These are phyloP conservation scores for Yarrowia phangngaensis DNA, from an alignment of 805 yeast genomes.

Conservation along the genomic window DNA sequence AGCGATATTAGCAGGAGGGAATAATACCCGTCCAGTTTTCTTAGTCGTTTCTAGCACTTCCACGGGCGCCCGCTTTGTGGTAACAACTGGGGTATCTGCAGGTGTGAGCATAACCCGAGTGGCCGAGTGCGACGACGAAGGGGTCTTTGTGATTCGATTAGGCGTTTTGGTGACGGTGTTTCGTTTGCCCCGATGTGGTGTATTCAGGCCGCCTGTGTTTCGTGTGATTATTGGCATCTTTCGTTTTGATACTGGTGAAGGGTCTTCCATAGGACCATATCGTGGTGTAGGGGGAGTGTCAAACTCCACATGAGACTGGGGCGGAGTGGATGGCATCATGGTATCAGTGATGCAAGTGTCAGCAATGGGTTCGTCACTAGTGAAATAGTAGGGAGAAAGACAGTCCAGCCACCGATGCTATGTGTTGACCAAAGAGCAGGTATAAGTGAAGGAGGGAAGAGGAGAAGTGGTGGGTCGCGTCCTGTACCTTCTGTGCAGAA, in stretches of 20 bases:
- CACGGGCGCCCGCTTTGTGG: conserved; percentile 7
- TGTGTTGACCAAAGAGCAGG: conserved; percentile 23
- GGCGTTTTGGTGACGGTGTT: conserved; percentile 11
- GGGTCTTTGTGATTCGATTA: not conserved
- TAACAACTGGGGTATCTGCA: conserved; percentile 5
- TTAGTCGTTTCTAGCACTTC: conserved; percentile 18
- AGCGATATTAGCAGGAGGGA: conserved; percentile 11
- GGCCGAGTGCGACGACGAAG: not conserved
- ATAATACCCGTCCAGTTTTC: conserved; percentile 17
- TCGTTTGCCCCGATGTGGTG: too few species aligned
- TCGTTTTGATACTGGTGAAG: not conserved
- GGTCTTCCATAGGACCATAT: conserved; percentile 25
- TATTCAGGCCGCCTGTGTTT: not conserved
- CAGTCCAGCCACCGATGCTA: conserved; percentile 3
- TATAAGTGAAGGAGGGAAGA: conserved; percentile 8
- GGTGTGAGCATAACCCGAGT: conserved; percentile 17
- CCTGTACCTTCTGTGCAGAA: not conserved
- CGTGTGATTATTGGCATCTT: not conserved
- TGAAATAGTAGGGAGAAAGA: too few species aligned
- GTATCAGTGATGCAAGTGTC: not conserved
- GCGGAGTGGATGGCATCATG: conserved; percentile 22
- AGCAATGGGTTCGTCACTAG: not conserved
- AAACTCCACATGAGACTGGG: conserved; percentile 6
- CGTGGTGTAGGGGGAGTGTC: conserved; percentile 25
- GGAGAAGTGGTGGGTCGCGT: conserved; percentile 4